Percentiles rank a stretch among this genome's conserved stretches.
Evolutionary conservation across 768 basidiomycete genomes (phyloP).

Genomic region (Polyporus arcularius): DNA sequence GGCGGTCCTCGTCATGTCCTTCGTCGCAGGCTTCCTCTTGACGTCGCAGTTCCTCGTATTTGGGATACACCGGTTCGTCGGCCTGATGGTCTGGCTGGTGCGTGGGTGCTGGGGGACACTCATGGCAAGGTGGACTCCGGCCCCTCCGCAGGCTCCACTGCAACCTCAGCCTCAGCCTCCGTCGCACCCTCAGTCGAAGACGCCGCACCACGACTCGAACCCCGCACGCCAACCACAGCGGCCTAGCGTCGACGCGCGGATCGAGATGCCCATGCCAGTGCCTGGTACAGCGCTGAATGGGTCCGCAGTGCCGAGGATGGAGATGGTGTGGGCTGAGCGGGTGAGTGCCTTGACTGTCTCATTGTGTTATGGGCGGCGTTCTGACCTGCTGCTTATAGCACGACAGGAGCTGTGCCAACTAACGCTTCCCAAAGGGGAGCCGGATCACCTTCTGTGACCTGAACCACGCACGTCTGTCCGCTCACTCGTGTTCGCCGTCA

Average conservation of each 20-base stretch:
- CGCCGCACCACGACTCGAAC: background rate
- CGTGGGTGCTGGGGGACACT: slow-evolving; percentile 6
- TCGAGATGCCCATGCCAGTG: slow-evolving; percentile 9
- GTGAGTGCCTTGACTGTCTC: too few species aligned
- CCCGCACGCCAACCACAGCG: background rate
- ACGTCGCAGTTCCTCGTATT: slow-evolving; percentile 68
- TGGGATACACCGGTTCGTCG: slow-evolving; percentile 36
- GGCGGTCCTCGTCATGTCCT: slow-evolving; percentile 61
- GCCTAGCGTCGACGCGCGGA: background rate
- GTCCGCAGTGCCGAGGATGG: background rate
- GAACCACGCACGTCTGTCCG: too few species aligned
- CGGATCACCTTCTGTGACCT: too few species aligned
- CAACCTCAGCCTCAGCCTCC: background rate
- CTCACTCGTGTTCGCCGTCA: too few species aligned
- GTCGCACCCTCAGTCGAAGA: background rate
- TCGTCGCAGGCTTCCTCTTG: slow-evolving; percentile 57
- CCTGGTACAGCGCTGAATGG: background rate
- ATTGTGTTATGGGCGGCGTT: too few species aligned
- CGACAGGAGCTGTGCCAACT: too few species aligned
- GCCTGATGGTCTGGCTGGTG: slow-evolving; percentile 21
- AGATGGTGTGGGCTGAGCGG: background rate
- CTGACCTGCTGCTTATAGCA: too few species aligned
- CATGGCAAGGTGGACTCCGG: background rate
- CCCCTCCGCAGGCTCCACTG: background rate
- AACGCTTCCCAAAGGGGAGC: too few species aligned